Evolutionary conservation across 805 yeast genomes (phyloP).

Genomic region (Saturnispora kantuleensis): DNA sequence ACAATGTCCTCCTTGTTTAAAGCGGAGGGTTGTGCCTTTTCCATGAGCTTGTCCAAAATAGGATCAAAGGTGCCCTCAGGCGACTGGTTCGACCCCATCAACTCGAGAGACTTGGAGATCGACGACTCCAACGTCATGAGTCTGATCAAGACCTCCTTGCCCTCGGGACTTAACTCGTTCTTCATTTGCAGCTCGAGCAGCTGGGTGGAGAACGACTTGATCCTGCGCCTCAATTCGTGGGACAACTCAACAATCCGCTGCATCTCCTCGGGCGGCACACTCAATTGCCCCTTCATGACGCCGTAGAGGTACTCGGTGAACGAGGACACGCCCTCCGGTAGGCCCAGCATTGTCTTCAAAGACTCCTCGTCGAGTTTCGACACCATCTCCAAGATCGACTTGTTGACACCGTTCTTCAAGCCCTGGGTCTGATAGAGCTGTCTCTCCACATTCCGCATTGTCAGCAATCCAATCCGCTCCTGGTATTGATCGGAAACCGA

Average conservation of each 20-base stretch:
- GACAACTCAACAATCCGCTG: conserved; percentile 32
- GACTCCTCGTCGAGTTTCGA: conserved; percentile 12
- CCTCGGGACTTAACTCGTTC: conserved; percentile 49
- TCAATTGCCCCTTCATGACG: conserved; percentile 13
- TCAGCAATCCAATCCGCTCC: conserved; percentile 65
- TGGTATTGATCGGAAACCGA: conserved; percentile 51
- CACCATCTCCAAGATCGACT: conserved; percentile 7
- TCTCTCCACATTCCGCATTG: conserved; percentile 74
- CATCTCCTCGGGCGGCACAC: conserved; percentile 11
- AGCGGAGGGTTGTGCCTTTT: neutral
- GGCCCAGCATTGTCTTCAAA: conserved; percentile 7
- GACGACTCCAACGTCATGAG: conserved; percentile 63
- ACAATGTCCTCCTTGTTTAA: neutral
- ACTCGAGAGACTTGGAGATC: conserved; percentile 43
- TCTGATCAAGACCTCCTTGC: conserved; percentile 66
- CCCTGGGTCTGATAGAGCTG: conserved; percentile 25
- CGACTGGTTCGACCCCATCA: conserved; percentile 14
- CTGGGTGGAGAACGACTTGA: conserved; percentile 43
- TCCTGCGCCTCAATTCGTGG: conserved; percentile 28
- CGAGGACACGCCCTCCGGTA: conserved; percentile 6
- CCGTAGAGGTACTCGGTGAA: conserved; percentile 19
- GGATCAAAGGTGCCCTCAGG: neutral
- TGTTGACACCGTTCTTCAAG: conserved; percentile 5
- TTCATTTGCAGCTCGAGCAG: conserved; percentile 48
- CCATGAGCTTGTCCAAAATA: neutral